phyloP scores from a whole-genome alignment of 306 rosid species.

The Acacia confusa region DNA sequence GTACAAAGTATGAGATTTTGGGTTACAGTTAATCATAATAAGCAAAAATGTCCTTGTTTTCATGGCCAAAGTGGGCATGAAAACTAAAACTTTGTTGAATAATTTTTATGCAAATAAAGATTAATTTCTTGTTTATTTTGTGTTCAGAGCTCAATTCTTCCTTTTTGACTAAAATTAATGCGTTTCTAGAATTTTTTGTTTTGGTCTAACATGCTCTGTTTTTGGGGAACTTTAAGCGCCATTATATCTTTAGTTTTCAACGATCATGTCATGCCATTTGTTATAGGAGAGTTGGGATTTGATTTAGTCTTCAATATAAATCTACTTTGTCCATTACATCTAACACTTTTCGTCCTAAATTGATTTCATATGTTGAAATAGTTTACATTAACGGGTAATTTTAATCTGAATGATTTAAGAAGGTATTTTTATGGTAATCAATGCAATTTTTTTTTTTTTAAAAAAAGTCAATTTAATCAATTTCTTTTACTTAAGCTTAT shows the following conservation, averaged over 20 bases:
- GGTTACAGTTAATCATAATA: background rate
- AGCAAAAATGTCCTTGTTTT: conserved; percentile 22
- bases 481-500: no score
- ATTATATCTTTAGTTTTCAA: background rate
- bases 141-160: background rate
- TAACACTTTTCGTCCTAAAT: no score
- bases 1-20: conserved; percentile 4
- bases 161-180: background rate
- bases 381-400: no score
- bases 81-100: conserved; percentile 17
- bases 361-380: no score
- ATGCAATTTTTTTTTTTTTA: no score
- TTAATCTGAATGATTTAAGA: no score
- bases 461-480: no score
- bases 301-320: no score
- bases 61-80: conserved; percentile 31
- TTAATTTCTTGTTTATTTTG: background rate
- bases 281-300: no score
- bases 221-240: background rate
- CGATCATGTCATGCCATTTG: no score
- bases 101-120: background rate
- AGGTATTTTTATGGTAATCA: no score
- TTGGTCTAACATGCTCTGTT: background rate
- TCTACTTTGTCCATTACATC: no score
- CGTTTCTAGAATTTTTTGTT: background rate